Evolutionary conservation across 768 basidiomycete species (phyloP), one percentile per base, ranked within the genome.

Genomic region (Pholiota conissans): DNA sequence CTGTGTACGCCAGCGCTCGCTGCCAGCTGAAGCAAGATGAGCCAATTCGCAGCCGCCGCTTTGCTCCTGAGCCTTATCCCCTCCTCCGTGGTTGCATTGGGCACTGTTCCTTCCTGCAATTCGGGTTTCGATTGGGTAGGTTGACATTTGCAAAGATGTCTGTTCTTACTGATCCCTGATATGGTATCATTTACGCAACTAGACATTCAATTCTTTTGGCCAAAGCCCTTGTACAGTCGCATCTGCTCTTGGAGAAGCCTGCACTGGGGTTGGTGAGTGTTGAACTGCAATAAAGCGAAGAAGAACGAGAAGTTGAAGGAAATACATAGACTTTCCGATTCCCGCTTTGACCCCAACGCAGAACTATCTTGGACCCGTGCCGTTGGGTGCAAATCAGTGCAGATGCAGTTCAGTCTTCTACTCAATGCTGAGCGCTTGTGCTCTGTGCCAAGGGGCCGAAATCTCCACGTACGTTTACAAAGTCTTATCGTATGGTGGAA

Each of bases 361-460:
- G 26, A 40, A 49, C 18, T 56, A 56, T 40, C 39, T 49, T 4
- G 55, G 55, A n/a, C 55, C 55, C 3, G 27, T 39, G 27, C 5
- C 35, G 11, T 8, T 11, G 3, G 26, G 16, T 40, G 39, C 55
- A 13, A 56, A 49, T 18, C 24, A 49, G 13, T 56, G 55, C 47
- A 49, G 49, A 30, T 56, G 55, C 27, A 56, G 55, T 29, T 56
- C 55, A 29, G 55, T 56, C 13, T 56, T 49, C 37, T 56, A 56
- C 48, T 29, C 34, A 14, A 26, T 56, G 34, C 22, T 56, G 26
- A 56, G 55, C 37, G 55, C 55, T 20, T 56, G 55, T 28, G 55
- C 55, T n/a, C 14, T 56, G 1, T 56, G 55, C 27, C 55, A 56
- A 26, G 55, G 32, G 3, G 55, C 55, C n/a, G 7, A 27, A 27